Conservation (phyloP, 805 yeast genomes). For the Candida sithepensis region DNA sequence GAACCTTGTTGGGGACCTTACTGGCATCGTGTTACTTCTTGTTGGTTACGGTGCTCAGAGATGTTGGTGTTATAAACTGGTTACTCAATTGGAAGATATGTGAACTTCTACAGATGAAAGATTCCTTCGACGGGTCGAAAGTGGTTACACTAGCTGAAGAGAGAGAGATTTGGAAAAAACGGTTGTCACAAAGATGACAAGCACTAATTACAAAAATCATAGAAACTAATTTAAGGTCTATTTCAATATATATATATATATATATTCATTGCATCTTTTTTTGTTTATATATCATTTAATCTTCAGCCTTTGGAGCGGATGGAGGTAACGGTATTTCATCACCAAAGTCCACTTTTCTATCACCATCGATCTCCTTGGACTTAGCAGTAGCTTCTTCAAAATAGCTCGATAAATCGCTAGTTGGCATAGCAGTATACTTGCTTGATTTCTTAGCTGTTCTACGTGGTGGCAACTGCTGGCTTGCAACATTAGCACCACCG, state of each 20-base stretch:
- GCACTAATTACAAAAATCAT: background rate
- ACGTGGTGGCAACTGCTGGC: constrained; percentile 10
- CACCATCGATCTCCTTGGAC: constrained; percentile 37
- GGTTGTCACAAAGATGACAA: background rate
- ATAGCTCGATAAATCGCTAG: constrained; percentile 34
- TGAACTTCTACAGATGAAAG: constrained; percentile 52
- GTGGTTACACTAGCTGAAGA: constrained; percentile 19
- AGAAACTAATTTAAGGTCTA: no score
- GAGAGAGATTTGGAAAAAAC: constrained; percentile 25
- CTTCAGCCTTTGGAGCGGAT: background rate
- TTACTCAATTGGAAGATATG: constrained; percentile 56
- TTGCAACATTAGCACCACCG: no score
- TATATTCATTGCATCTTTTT: constrained; percentile 3
- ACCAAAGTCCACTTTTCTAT: constrained; percentile 21
- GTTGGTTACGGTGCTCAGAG: constrained; percentile 52
- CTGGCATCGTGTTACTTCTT: constrained; percentile 59
- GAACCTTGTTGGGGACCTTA: constrained; percentile 57
- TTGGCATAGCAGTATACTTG: constrained; percentile 10
- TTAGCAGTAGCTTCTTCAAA: constrained; percentile 40
- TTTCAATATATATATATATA: background rate
- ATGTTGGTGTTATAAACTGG: constrained; percentile 65
- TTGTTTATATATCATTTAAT: background rate
- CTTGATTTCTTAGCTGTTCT: constrained; percentile 13
- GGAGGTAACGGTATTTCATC: constrained; percentile 36
- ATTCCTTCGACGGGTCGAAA: constrained; percentile 37